These are phyloP conservation scores for Jacaranda mimosifolia DNA, from an alignment of 257 asterid species.

Conservation along the genomic window DNA sequence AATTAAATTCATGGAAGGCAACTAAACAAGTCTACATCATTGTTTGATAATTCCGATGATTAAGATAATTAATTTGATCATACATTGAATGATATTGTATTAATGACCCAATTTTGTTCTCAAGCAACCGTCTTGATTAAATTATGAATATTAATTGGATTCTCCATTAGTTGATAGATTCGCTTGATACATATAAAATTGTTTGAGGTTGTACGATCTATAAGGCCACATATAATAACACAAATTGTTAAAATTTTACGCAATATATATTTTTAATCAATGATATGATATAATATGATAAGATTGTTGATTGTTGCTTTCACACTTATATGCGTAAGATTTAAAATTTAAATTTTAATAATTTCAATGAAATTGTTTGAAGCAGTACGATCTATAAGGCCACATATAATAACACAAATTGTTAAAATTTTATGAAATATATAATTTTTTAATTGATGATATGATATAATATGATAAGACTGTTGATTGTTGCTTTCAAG, in stretches of 20 bases:
- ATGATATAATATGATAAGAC: no score
- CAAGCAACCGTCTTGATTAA: slow-evolving; percentile 24
- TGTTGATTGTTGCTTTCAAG: no score
- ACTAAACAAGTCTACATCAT: neutral
- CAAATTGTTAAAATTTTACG: neutral
- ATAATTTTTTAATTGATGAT: no score
- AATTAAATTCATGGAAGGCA: neutral
- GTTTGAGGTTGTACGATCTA: no score
- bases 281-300: no score
- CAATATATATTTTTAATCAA: no score
- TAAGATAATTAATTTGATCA: neutral
- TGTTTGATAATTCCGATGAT: neutral
- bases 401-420: neutral
- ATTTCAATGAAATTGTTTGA: no score
- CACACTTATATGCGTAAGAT: no score
- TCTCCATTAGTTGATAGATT: slow-evolving; percentile 1
- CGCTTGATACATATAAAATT: neutral
- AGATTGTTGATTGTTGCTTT: no score
- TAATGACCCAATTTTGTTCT: neutral
- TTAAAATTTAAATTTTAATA: no score
- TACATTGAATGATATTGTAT: slow-evolving; percentile 9
- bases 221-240: neutral
- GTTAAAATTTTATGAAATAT: neutral
- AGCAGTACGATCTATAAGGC: no score
- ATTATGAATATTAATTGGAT: neutral